These are phyloP conservation scores for Fusarium buxicola DNA, from an alignment of 2,329 filamentous ascomycete genomes.

Conservation along the genomic window DNA sequence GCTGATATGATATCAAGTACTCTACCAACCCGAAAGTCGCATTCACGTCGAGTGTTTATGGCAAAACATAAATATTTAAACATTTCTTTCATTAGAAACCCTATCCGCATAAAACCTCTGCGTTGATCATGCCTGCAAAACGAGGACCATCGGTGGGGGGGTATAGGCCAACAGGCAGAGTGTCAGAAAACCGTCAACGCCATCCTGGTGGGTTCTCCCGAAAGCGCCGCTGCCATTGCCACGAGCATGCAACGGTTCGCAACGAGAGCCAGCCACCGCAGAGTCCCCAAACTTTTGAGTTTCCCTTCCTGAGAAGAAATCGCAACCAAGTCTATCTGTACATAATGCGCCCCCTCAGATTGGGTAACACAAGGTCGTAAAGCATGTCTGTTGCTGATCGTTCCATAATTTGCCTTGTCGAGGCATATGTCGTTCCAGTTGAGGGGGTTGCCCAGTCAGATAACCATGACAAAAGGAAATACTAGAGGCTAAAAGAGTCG, in stretches of 20 bases:
- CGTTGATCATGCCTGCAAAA: constrained; percentile 52
- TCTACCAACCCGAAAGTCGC: neutral
- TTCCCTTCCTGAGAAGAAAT: constrained; percentile 53
- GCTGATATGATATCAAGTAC: too few relatives aligned
- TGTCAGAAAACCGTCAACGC: constrained; percentile 57
- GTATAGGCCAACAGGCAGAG: constrained; percentile 57
- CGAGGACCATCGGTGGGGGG: constrained; percentile 51
- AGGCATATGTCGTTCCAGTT: constrained; percentile 43
- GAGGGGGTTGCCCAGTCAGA: constrained; percentile 45
- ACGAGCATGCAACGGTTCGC: constrained; percentile 37
- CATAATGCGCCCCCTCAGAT: constrained; percentile 50
- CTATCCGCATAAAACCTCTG: constrained; percentile 51
- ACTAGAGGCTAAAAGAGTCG: constrained; percentile 18
- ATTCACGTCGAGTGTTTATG: neutral
- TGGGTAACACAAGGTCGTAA: constrained; percentile 45
- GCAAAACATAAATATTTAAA: constrained; percentile 25
- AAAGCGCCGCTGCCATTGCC: constrained; percentile 40
- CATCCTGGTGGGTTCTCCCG: constrained; percentile 49
- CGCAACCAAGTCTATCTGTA: constrained; percentile 57
- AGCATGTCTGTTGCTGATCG: constrained; percentile 45
- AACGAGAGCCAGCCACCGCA: constrained; percentile 45
- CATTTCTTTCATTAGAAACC: constrained; percentile 52
- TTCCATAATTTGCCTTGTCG: constrained; percentile 41
- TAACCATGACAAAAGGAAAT: constrained; percentile 49
- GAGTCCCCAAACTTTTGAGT: constrained; percentile 51